Evolutionary conservation across 345 rosid genomes (phyloP).

Genomic region (Lumnitzera racemosa): DNA sequence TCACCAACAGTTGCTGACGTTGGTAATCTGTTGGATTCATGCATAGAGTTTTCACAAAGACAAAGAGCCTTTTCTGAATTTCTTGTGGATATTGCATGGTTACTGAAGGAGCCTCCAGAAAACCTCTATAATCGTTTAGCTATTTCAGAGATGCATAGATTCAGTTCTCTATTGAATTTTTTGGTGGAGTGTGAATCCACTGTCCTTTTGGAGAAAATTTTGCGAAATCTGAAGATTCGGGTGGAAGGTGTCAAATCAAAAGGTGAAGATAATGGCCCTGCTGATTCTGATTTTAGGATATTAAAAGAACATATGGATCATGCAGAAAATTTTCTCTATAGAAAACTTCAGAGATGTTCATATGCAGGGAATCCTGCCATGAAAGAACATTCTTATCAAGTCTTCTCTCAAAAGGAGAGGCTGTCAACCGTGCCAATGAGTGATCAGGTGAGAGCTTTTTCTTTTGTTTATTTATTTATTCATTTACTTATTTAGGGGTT

Average conservation of each 20-base stretch:
- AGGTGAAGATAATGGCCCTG: constrained; percentile 18
- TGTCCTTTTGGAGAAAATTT: constrained; percentile 44
- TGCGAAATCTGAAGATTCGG: constrained; percentile 40
- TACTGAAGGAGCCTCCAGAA: constrained; percentile 63
- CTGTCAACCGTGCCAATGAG: constrained; percentile 23
- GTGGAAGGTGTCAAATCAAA: constrained; percentile 27
- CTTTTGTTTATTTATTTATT: background rate
- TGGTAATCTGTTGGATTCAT: constrained; percentile 22
- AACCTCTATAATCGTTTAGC: constrained; percentile 26
- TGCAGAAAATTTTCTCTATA: constrained; percentile 27
- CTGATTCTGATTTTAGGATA: constrained; percentile 32
- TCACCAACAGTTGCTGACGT: constrained; percentile 11
- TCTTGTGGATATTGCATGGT: constrained; percentile 79
- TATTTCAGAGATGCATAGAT: constrained; percentile 60
- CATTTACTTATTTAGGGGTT: too few species aligned
- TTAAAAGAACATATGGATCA: constrained; percentile 37
- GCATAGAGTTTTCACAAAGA: constrained; percentile 32
- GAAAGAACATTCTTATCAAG: constrained; percentile 19
- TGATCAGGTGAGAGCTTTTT: constrained; percentile 39
- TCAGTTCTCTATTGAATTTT: constrained; percentile 45
- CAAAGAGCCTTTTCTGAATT: constrained; percentile 55
- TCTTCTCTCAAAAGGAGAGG: constrained; percentile 22
- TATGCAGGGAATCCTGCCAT: constrained; percentile 13
- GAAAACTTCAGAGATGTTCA: constrained; percentile 23
- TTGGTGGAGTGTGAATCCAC: constrained; percentile 46